phyloP scores from a whole-genome alignment of 306 rosid species.

The Corylus americana region DNA sequence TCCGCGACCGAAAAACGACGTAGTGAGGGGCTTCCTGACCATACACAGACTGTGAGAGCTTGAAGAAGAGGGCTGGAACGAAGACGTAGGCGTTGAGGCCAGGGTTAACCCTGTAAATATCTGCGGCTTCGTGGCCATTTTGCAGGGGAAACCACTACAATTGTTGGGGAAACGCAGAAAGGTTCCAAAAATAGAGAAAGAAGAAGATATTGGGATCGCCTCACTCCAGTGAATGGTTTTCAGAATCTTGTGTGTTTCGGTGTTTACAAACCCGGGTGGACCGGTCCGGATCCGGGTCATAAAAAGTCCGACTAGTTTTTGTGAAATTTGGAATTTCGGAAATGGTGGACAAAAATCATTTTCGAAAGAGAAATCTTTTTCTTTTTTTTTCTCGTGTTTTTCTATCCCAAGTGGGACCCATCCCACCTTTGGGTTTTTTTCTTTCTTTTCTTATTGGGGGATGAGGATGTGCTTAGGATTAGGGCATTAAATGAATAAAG shows the following conservation, averaged over 20 bases:
- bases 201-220: neutral
- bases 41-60: constrained; percentile 35
- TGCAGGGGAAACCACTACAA: constrained; percentile 8
- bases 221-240: neutral
- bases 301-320: no score
- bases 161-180: neutral
- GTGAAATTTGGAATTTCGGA: no score
- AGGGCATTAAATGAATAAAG: no score
- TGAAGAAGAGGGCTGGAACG: constrained; percentile 48
- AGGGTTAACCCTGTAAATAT: constrained; percentile 56
- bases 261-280: neutral
- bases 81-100: constrained; percentile 44
- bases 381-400: no score
- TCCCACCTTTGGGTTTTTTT: no score
- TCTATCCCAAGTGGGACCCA: neutral
- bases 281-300: constrained; percentile 8
- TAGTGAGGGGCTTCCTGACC: constrained; percentile 50
- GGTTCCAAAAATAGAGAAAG: neutral
- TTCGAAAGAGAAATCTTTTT: no score
- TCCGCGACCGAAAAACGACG: constrained; percentile 61
- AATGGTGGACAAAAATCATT: no score
- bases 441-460: no score
- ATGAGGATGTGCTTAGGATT: no score
- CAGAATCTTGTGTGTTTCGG: neutral
- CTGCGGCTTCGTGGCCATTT: constrained; percentile 62